phyloP scores from a whole-genome alignment of 306 rosid genomes.

The Malus sylvestris region DNA sequence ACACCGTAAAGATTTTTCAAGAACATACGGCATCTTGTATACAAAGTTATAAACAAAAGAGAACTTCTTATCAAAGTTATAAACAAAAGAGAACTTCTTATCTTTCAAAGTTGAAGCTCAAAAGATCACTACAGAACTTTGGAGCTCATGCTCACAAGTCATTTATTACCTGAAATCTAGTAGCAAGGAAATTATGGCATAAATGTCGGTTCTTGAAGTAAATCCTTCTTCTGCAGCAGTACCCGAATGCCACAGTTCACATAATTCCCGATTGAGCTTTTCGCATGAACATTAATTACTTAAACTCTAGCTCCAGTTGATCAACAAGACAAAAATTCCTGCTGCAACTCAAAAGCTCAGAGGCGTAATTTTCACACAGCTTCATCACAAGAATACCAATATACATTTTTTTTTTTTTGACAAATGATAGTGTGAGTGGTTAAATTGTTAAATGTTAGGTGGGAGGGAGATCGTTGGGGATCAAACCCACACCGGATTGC shows the following conservation, averaged over 20 bases:
- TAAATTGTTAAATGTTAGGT: no score
- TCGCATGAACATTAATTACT: neutral
- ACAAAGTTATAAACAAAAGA: neutral
- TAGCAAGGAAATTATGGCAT: neutral
- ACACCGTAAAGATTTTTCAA: neutral
- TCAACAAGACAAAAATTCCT: neutral
- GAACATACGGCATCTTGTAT: neutral
- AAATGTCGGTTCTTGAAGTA: neutral
- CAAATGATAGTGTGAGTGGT: no score
- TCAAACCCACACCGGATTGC: no score
- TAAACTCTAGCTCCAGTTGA: no score
- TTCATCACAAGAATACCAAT: neutral
- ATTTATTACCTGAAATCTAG: neutral
- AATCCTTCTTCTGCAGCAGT: neutral
- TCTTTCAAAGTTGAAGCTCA: neutral
- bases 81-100: neutral
- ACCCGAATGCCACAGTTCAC: neutral
- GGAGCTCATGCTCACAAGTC: neutral
- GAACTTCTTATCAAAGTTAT: neutral
- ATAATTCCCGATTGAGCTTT: neutral
- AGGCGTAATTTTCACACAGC: neutral
- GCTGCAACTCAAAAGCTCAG: conserved; percentile 2
- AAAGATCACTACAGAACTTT: neutral
- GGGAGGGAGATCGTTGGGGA: no score
- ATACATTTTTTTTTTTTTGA: no score